A percentile compares a stretch with the other conserved stretches of the same genome.
These are phyloP conservation scores for Solanum hybrid DNA, from an alignment of 305 asterid species.

Conservation along the genomic window DNA sequence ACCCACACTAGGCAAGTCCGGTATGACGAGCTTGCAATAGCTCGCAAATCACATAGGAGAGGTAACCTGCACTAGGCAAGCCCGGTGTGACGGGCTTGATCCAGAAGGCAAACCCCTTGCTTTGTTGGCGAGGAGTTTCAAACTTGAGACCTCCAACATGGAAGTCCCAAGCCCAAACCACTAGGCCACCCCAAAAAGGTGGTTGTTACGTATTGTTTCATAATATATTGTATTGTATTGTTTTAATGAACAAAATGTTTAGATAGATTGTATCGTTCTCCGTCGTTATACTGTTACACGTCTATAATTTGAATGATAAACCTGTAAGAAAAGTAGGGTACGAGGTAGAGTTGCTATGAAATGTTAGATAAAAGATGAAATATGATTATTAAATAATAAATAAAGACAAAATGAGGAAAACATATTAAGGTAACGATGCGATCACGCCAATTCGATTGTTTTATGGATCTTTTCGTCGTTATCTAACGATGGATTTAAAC, in stretches of 20 bases:
- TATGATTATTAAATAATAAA: no score
- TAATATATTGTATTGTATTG: no score
- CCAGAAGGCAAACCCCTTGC: background rate
- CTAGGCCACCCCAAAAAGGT: background rate
- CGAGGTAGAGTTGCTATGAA: background rate
- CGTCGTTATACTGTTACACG: rapidly evolving
- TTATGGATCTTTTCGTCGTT: no score
- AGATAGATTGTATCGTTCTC: no score
- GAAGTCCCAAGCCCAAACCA: background rate
- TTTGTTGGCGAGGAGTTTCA: background rate
- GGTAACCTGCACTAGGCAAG: background rate
- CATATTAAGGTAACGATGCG: no score
- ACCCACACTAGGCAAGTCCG: background rate
- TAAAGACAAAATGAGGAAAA: no score
- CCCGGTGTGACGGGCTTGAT: background rate
- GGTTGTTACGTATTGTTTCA: background rate
- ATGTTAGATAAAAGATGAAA: no score
- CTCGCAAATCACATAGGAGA: background rate
- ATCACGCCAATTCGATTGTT: background rate
- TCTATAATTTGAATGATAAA: no score
- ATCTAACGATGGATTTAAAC: background rate
- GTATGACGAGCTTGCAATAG: background rate
- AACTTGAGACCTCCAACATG: background rate
- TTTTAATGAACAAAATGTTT: no score
- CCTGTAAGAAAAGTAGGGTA: background rate